These are phyloP conservation scores for Whalleya microplaca DNA, from an alignment of 2,329 filamentous ascomycete genomes.

Conservation along the genomic window DNA sequence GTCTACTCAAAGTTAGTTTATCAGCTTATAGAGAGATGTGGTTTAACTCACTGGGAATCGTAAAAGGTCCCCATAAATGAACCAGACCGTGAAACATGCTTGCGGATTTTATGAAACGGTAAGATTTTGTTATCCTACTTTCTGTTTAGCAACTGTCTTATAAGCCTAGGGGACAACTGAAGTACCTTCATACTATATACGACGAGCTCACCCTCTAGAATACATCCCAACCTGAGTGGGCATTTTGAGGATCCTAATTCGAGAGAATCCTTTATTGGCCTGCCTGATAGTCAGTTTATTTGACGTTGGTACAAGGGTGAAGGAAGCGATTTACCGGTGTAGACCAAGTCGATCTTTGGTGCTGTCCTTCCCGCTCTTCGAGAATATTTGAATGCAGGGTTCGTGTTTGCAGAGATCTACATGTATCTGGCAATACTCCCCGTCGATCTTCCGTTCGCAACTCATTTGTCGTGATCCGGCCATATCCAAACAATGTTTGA, in stretches of 20 bases:
- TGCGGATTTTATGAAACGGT: conserved; percentile 81
- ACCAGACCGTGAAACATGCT: conserved; percentile 76
- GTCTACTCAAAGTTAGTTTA: conserved; percentile 40
- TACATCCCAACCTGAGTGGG: conserved; percentile 66
- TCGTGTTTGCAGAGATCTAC: conserved; percentile 64
- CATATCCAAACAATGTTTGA: conserved; percentile 75
- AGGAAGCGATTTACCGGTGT: conserved; percentile 49
- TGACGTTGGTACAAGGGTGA: background rate
- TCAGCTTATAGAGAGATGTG: background rate
- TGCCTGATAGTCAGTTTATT: conserved; percentile 23
- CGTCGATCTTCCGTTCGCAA: conserved; percentile 82
- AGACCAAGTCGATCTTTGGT: conserved; percentile 69
- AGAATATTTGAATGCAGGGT: conserved; percentile 77
- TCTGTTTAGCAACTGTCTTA: conserved; percentile 20
- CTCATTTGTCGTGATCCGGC: conserved; percentile 64
- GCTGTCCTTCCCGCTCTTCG: conserved; percentile 90
- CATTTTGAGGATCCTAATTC: conserved; percentile 62
- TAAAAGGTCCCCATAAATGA: conserved; percentile 66
- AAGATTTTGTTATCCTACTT: conserved; percentile 62
- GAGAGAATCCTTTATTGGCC: conserved; percentile 66
- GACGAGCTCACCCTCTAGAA: conserved; percentile 82
- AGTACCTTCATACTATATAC: conserved; percentile 70
- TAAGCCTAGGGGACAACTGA: background rate
- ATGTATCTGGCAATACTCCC: conserved; percentile 90
- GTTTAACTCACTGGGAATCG: conserved; percentile 65